These are phyloP conservation scores for Solanum aculeatissimum DNA, from an alignment of 305 asterid genomes.

Conservation along the genomic window DNA sequence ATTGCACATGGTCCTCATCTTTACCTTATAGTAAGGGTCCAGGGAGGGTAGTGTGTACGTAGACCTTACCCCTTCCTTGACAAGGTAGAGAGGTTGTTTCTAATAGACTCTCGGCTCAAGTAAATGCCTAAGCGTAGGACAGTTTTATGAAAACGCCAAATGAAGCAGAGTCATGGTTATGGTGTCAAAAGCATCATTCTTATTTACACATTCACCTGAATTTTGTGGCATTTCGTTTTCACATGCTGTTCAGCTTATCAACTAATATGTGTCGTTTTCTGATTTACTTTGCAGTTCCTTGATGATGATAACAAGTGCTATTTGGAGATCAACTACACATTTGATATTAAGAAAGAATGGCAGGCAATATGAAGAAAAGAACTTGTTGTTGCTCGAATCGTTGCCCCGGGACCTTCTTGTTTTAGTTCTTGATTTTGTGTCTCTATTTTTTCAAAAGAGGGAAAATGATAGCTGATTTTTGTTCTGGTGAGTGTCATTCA, in stretches of 20 bases:
- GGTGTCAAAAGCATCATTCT: not conserved
- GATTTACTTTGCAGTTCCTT: constrained; percentile 38
- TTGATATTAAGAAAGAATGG: constrained; percentile 90
- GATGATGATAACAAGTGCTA: constrained; percentile 78
- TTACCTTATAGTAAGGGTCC: not conserved
- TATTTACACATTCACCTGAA: not conserved
- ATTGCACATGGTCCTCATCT: not conserved
- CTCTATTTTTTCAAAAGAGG: constrained; percentile 17
- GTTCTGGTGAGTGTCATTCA: constrained; percentile 19
- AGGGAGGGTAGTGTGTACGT: not conserved
- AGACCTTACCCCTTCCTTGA: not conserved
- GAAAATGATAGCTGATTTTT: constrained; percentile 1
- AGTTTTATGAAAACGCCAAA: not conserved
- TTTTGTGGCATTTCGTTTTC: not conserved
- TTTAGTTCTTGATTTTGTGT: constrained; percentile 15
- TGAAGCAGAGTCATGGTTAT: not conserved
- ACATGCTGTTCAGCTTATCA: not conserved
- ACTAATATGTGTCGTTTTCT: not conserved
- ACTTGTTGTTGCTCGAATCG: not conserved
- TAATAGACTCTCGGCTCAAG: not conserved
- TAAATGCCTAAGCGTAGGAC: not conserved
- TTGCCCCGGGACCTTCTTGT: constrained; percentile 9
- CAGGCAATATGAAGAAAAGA: constrained; percentile 15
- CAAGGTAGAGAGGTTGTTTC: not conserved
- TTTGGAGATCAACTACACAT: constrained; percentile 81